Percentiles rank a stretch among this genome's conserved stretches.
Conservation (phyloP, 768 basidiomycete genomes). For the Russula dissimulans region DNA sequence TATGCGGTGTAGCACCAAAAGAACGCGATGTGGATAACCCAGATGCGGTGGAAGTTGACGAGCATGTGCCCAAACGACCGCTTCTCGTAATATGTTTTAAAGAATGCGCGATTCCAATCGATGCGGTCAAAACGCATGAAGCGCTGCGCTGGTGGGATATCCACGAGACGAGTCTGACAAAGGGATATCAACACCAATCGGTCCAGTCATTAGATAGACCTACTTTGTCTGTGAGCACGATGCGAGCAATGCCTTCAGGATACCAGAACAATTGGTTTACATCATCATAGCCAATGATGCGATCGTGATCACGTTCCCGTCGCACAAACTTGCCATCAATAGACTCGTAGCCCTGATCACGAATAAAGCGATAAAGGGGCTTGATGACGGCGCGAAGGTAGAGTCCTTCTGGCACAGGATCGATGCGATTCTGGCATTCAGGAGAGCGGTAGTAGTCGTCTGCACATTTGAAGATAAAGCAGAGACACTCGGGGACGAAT, state of each 20-base stretch:
- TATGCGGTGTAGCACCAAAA: conserved; percentile 96
- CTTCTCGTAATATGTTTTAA: conserved; percentile 98
- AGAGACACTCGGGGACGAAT: conserved; percentile 92
- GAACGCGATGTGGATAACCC: conserved; percentile 93
- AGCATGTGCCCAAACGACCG: conserved; percentile 94
- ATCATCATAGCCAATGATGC: conserved; percentile 97
- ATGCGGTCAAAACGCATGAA: conserved; percentile 97
- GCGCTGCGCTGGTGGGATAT: conserved; percentile 81
- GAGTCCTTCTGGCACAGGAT: conserved; percentile 91
- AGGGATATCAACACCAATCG: neutral
- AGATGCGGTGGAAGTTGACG: conserved; percentile 99
- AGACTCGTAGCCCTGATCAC: conserved; percentile 97
- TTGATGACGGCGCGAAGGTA: conserved; percentile 87
- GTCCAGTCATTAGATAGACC: neutral
- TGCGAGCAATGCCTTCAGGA: conserved; percentile 93
- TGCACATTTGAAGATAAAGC: conserved; percentile 99
- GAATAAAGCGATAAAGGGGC: conserved; percentile 91
- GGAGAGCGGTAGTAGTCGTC: conserved; percentile 99
- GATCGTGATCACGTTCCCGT: conserved; percentile 85
- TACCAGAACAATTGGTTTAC: conserved; percentile 99
- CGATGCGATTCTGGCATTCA: conserved; percentile 91
- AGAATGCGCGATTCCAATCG: conserved; percentile 94
- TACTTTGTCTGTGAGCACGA: conserved; percentile 86
- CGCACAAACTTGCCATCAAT: conserved; percentile 91
- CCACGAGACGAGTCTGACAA: conserved; percentile 75